Evolutionary conservation across 495 filamentous ascomycete species (phyloP).

Genomic region (Collariella sp.): DNA sequence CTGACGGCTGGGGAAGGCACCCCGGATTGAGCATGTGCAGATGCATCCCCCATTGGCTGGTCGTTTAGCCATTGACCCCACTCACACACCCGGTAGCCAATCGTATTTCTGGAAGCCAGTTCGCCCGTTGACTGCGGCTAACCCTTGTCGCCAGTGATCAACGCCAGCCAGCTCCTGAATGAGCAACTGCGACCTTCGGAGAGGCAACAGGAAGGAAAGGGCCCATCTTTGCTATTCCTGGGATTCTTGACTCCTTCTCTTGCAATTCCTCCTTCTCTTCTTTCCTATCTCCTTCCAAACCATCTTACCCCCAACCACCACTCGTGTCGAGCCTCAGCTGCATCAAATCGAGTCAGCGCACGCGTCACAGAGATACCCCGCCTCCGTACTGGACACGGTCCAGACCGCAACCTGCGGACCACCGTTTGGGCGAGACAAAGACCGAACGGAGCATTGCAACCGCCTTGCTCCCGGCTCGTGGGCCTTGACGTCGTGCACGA

Average conservation of each 20-base stretch:
- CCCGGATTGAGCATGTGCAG: neutral
- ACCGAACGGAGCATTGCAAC: neutral
- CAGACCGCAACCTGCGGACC: slow-evolving; percentile 2
- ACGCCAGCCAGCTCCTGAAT: neutral
- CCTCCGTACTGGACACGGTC: slow-evolving; percentile 4
- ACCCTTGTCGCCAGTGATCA: slow-evolving; percentile 10
- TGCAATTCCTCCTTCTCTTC: neutral
- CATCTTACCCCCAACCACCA: neutral
- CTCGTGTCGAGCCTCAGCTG: neutral
- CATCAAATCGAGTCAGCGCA: slow-evolving; percentile 13
- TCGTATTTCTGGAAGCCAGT: neutral
- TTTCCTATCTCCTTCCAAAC: neutral
- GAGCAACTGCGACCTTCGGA: neutral
- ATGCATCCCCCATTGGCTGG: slow-evolving; percentile 19
- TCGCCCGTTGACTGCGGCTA: slow-evolving; percentile 11
- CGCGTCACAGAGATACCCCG: slow-evolving; percentile 7
- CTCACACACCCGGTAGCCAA: slow-evolving; percentile 16
- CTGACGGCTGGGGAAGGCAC: neutral
- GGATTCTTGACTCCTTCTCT: neutral
- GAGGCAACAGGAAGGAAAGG: neutral
- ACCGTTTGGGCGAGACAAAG: neutral
- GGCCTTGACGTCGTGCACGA: neutral
- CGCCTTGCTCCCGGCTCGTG: neutral
- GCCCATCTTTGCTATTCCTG: neutral
- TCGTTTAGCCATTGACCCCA: neutral